Percentiles rank a stretch among this genome's conserved stretches.
These are phyloP conservation scores for Nicotiana sylvestris DNA, from an alignment of 257 asterid genomes.

Conservation along the genomic window DNA sequence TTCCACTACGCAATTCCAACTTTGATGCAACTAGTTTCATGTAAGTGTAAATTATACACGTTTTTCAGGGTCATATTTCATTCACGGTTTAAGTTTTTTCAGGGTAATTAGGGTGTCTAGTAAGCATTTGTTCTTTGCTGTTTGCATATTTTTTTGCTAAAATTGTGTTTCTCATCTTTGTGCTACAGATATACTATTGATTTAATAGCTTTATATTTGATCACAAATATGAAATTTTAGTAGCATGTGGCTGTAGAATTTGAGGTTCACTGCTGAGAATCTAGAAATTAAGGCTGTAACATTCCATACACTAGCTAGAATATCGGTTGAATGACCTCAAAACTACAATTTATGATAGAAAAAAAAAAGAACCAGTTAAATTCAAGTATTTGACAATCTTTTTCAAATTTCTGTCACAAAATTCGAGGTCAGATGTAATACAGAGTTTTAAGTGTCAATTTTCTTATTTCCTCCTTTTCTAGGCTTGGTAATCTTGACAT, in stretches of 20 bases:
- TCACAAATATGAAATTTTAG: no score
- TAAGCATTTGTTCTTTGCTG: neutral
- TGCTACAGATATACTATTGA: neutral
- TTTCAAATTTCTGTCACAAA: neutral
- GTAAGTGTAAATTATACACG: neutral
- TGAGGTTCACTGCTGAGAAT: neutral
- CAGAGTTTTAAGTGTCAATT: neutral
- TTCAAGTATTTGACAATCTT: neutral
- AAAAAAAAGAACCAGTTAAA: neutral
- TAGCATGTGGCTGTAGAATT: no score
- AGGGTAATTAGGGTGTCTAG: neutral
- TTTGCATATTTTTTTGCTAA: neutral
- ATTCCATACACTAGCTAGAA: neutral
- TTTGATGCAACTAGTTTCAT: slow-evolving; percentile 3
- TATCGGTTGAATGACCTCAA: neutral
- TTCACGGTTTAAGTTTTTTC: no score
- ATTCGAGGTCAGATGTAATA: neutral
- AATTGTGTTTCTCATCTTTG: neutral
- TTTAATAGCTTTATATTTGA: neutral
- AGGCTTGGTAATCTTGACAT: neutral
- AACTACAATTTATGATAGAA: no score
- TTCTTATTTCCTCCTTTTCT: neutral
- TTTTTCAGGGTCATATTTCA: neutral
- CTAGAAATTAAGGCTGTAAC: neutral
- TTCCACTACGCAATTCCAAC: neutral